Conservation (phyloP, 169 alveolate species). For the Fabrea salina region DNA sequence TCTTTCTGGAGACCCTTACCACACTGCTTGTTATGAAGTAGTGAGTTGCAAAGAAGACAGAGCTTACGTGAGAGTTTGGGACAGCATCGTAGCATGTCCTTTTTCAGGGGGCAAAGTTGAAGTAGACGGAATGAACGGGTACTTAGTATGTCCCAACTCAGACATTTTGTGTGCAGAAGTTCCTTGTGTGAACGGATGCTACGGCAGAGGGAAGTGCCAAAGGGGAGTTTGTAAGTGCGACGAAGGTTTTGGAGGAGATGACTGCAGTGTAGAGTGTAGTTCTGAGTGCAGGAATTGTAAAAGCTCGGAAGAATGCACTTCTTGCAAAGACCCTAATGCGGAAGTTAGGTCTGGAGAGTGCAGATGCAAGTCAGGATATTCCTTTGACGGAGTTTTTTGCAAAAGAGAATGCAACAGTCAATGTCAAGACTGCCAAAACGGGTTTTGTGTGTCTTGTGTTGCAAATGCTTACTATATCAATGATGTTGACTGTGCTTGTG, state of each 20-base stretch:
- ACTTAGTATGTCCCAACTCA: background rate
- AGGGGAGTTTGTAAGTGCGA: constrained; percentile 12
- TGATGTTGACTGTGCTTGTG: too few species aligned
- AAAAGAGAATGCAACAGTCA: too few species aligned
- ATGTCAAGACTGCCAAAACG: too few species aligned
- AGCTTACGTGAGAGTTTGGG: background rate
- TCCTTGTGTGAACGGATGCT: constrained; percentile 3
- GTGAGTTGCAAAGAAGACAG: background rate
- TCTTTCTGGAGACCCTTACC: background rate
- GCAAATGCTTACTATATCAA: too few species aligned
- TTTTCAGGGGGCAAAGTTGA: background rate
- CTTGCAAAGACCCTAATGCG: too few species aligned
- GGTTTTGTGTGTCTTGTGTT: too few species aligned
- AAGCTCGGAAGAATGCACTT: too few species aligned
- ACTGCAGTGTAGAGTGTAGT: background rate
- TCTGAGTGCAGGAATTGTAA: background rate
- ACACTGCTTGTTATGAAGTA: background rate
- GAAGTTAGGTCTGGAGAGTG: too few species aligned
- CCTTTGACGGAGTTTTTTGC: too few species aligned
- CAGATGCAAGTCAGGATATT: too few species aligned
- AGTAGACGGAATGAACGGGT: constrained; percentile 3
- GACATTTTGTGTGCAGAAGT: background rate
- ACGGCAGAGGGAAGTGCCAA: background rate
- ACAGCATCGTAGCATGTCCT: background rate
- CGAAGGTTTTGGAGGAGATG: constrained; percentile 28